Base-by-base conservation (phyloP, 2,329 filamentous ascomycete species). In the Dothidotthia symphoricarpi region DNA sequence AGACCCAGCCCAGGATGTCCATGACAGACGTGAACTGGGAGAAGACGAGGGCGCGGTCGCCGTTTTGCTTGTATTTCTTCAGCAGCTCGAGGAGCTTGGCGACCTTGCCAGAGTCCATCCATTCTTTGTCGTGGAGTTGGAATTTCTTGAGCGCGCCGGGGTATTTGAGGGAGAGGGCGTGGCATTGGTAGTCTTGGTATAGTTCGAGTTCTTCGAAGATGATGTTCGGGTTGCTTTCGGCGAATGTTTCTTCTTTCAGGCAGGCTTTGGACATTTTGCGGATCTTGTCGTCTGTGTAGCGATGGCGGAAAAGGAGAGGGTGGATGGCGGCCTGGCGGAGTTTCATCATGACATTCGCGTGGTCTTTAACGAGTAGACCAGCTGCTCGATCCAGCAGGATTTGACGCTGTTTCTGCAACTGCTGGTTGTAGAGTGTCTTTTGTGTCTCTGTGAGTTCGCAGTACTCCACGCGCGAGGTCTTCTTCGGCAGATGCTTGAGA, bases 251-350 rank as follows among this genome's bases (percentile, higher is more conserved):
- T 41, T 85, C 82, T 45, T 82, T 82, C 65, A 94, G 78, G 46
- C 93, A 80, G 2, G 86, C 82, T 49, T 81, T 80, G 2, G 82
- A 79, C 78, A 97, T 95, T 57, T 88, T 81, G 40, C 80, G 75
- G 5, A 96, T 80, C 40, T 76, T 84, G 22, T 77, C 73, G 55
- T 96, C 83, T 9, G 79, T 80, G 63, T 93, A 98, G 46, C 87
- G 78, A 2, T 84, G 81, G 3, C 91, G 80, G 67, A 94, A 93
- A 8, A 98, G 78, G 36, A 96, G 77, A 0, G 90, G 88, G 58
- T 98, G 93, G 28, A 96, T 88, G 0, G 93, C 87, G 3, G 91
- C 88, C 64, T 96, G 91, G 29, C 91, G 86, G 13, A 97, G 78
- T 64, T 90, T 88, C 78, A 96, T 93, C 73, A 95, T 84, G 16